Conservation (phyloP, 352 stramenopile genomes). For the Phytophthora foliorum region DNA sequence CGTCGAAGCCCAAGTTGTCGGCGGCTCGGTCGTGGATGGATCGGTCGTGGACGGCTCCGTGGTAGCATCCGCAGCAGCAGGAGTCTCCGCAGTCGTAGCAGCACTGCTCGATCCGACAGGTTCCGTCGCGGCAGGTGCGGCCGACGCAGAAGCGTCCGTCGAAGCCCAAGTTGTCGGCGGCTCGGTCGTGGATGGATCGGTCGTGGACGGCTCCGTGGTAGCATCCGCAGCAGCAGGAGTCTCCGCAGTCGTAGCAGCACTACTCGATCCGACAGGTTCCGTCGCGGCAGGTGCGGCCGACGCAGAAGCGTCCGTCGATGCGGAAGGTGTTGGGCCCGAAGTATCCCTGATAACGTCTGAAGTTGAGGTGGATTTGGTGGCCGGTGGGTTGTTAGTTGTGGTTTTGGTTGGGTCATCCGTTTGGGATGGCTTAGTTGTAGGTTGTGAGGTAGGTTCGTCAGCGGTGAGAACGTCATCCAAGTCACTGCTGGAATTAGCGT, state of each 20-base stretch:
- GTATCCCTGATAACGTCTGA: background rate
- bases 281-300: no score
- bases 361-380: background rate
- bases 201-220: slow-evolving; percentile 2
- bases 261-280: background rate
- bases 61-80: slow-evolving; percentile 1
- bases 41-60: slow-evolving; percentile 1
- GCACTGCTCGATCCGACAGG: background rate
- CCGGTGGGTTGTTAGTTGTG: background rate
- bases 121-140: background rate
- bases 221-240: background rate
- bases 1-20: no score
- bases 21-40: background rate
- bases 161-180: background rate
- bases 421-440: background rate
- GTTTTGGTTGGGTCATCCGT: no score
- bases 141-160: background rate
- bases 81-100: background rate
- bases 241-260: background rate
- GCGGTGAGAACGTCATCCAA: slow-evolving; percentile 2
- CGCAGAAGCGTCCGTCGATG: background rate
- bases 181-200: no score
- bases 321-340: background rate
- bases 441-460: background rate
- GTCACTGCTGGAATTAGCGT: background rate